Conservation (phyloP, 495 filamentous ascomycete species). For the Podospora didyma region DNA sequence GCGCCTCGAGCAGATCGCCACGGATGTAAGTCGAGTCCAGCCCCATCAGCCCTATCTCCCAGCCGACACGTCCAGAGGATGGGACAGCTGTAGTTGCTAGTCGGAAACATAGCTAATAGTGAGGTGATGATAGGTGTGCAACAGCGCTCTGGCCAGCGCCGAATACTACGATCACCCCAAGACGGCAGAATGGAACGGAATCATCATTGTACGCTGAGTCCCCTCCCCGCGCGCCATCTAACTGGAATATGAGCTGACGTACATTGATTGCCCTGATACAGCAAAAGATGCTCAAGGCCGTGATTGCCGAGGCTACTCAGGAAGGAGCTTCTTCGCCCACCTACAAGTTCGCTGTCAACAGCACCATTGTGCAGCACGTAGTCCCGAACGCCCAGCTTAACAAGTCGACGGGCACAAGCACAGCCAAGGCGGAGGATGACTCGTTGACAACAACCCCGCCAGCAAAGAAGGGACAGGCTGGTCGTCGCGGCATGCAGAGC, state of each 20-base stretch:
- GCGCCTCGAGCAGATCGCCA: slow-evolving; percentile 78
- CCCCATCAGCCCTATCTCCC: slow-evolving; percentile 3
- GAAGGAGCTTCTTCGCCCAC: slow-evolving; percentile 41
- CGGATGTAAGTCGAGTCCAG: slow-evolving; percentile 57
- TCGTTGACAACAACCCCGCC: slow-evolving; percentile 37
- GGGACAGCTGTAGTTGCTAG: too few species aligned
- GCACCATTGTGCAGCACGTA: slow-evolving; percentile 94
- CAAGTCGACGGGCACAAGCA: slow-evolving; percentile 43
- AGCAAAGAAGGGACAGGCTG: slow-evolving; percentile 58
- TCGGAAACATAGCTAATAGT: slow-evolving; percentile 14
- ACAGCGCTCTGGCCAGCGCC: slow-evolving; percentile 63
- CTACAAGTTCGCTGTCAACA: slow-evolving; percentile 93
- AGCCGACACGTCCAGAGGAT: too few species aligned
- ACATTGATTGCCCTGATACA: slow-evolving; percentile 26
- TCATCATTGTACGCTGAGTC: slow-evolving; percentile 71
- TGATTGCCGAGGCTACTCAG: slow-evolving; percentile 78
- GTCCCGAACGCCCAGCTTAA: slow-evolving; percentile 51
- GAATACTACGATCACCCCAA: slow-evolving; percentile 77
- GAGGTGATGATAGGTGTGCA: slow-evolving; percentile 66
- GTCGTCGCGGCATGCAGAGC: slow-evolving; percentile 91
- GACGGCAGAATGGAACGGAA: slow-evolving; percentile 79
- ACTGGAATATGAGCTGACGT: not conserved
- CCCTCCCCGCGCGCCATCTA: not conserved
- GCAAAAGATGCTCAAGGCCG: slow-evolving; percentile 79
- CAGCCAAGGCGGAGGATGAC: slow-evolving; percentile 37